These are phyloP conservation scores for Agaricus subrufescens DNA, from an alignment of 768 basidiomycete species.

Conservation along the genomic window DNA sequence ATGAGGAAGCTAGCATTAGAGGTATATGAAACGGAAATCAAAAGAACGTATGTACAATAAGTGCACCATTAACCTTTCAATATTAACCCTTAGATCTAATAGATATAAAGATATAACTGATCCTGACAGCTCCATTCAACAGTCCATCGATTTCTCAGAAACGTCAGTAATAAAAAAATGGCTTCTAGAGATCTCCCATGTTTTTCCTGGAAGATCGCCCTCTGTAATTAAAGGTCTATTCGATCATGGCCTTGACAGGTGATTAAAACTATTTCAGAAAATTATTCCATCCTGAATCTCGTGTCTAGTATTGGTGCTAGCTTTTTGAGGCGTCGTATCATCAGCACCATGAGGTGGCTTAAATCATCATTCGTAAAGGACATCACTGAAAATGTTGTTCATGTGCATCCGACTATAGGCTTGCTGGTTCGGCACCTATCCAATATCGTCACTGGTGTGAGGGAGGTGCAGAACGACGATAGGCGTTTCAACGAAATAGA, in stretches of 20 bases:
- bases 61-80: neutral
- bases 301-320: constrained; percentile 18
- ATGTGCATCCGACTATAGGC: constrained; percentile 23
- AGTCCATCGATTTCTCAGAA: neutral
- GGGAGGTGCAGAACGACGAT: neutral
- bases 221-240: constrained; percentile 18
- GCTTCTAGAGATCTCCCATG: neutral
- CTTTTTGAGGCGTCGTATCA: constrained; percentile 30
- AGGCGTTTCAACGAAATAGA: constrained; percentile 20
- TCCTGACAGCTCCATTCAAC: neutral
- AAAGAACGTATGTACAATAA: constrained; percentile 30
- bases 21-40: constrained; percentile 42
- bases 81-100: too few species aligned
- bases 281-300: too few species aligned
- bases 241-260: constrained; percentile 26
- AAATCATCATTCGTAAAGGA: constrained; percentile 17
- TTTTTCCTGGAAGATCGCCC: neutral
- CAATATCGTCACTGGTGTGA: constrained; percentile 8
- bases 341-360: constrained; percentile 24
- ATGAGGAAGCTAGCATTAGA: constrained; percentile 37
- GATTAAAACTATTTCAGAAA: neutral
- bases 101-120: neutral
- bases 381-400: constrained; percentile 25
- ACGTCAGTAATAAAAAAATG: neutral
- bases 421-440: constrained; percentile 18